These are phyloP conservation scores for Aspergillus neotritici DNA, from an alignment of 2,329 filamentous ascomycete species.

Conservation along the genomic window DNA sequence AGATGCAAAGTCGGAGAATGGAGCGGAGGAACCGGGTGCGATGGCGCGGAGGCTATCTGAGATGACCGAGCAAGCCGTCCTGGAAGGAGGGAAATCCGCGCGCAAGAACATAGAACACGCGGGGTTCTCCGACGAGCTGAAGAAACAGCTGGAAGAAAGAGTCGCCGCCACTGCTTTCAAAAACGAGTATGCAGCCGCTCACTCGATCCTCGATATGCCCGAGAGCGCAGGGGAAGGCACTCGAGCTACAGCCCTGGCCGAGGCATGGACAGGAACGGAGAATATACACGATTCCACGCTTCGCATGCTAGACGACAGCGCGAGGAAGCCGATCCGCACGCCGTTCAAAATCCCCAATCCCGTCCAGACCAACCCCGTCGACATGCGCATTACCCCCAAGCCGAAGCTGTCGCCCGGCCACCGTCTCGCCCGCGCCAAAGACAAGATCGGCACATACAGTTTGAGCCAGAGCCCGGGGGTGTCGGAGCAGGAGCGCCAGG, in stretches of 20 bases:
- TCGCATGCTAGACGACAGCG: slow-evolving; percentile 64
- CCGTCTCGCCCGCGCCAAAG: slow-evolving; percentile 54
- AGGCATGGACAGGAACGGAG: slow-evolving; percentile 76
- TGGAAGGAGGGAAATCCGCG: slow-evolving; percentile 51
- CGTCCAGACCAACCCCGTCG: slow-evolving; percentile 33
- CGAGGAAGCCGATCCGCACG: slow-evolving; percentile 51
- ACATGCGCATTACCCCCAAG: slow-evolving; percentile 43
- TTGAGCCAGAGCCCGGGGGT: slow-evolving; percentile 52
- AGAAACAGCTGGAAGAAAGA: slow-evolving; percentile 53
- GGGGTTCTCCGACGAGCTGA: slow-evolving; percentile 58
- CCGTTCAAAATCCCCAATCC: slow-evolving; percentile 35
- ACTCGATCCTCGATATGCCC: slow-evolving; percentile 51
- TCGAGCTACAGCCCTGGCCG: slow-evolving; percentile 59
- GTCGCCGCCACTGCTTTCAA: slow-evolving; percentile 53
- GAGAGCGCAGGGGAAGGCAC: slow-evolving; percentile 63
- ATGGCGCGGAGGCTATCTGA: slow-evolving; percentile 54
- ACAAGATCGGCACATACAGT: slow-evolving; percentile 53
- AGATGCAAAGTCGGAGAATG: slow-evolving; percentile 10
- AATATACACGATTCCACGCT: slow-evolving; percentile 67
- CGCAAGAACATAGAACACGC: slow-evolving; percentile 55
- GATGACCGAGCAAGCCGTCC: slow-evolving; percentile 56
- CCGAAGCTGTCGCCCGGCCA: slow-evolving; percentile 41
- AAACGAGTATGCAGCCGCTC: slow-evolving; percentile 48
- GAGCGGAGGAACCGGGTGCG: slow-evolving; percentile 45
- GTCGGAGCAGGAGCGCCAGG: slow-evolving; percentile 66